Evolutionary conservation across 495 filamentous ascomycete species (phyloP), one percentile per base, ranked within the genome.

Genomic region (Penicillium longicatenatum): DNA sequence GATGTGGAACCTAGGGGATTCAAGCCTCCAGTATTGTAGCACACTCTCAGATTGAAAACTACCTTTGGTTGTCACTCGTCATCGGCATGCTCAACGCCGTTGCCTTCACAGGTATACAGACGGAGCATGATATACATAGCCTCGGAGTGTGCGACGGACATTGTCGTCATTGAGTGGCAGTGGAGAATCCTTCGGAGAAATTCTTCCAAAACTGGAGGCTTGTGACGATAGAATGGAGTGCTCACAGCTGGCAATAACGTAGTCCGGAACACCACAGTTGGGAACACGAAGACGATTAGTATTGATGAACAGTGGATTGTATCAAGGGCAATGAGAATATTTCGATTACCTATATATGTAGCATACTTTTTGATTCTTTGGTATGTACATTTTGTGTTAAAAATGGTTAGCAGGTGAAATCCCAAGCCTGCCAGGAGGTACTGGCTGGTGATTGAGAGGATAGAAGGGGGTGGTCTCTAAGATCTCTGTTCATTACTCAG

Each of bases 401-500:
- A 39, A 14, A 46, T 24, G 39, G 22, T 30, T 20, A 26, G 51
- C 44, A 45, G 22, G 48, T n/a, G 21, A n/a, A 43, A 17, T 24
- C 22, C 11, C 50, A 52, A 52, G 22, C 20, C 22, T 21, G 26
- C n/a, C 10, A 37, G n/a, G 4, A 31, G 11, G 21, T 12, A n/a
- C 4, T 45, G n/a, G 24, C 41, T 17, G 19, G 14, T 3, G 16
- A 54, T 30, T 21, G 7, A 45, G 3, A 33, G 42, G n/a, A 21
- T 6, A 6, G 5, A 16, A 54, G 37, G 22, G 24, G 31, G 50
- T 3, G 45, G 55, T 68, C 70, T 68, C 75, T 77, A 58, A 67
- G 75, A 80, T 80, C 65, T 80, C 77, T 79, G 77, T 80, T 79
- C 77, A 66, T 67, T 52, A 69, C 72, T 75, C 75, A 75, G 66